Evolutionary conservation across 371 early-diverging fungal species (phyloP).

Genomic region (Rhizopus delemar): DNA sequence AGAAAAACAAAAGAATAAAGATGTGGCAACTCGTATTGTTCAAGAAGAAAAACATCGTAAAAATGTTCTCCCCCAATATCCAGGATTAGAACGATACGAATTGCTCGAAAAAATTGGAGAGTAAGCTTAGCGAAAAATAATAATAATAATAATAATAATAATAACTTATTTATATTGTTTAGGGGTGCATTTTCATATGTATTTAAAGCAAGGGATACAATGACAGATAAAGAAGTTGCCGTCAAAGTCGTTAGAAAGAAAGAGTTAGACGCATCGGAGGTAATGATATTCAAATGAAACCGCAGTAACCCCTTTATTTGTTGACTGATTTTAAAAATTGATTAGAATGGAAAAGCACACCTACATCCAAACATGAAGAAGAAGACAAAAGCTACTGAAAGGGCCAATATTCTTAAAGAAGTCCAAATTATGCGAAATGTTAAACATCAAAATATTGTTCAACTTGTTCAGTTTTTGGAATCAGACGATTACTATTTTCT

Average conservation of each 20-base stretch:
- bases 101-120: constrained; percentile 69
- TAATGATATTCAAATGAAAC: constrained; percentile 16
- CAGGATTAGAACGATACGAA: constrained; percentile 61
- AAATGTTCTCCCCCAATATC: constrained; percentile 35
- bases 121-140: constrained; percentile 43
- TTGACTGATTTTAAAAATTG: too few relatives aligned
- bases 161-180: not conserved
- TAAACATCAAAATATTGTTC: constrained; percentile 79
- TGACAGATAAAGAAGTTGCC: constrained; percentile 68
- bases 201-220: constrained; percentile 64
- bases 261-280: constrained; percentile 60
- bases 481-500: constrained; percentile 70
- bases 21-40: constrained; percentile 23
- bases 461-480: constrained; percentile 70
- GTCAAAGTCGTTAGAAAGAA: constrained; percentile 77
- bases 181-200: constrained; percentile 84
- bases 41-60: constrained; percentile 29
- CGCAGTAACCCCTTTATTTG: constrained; percentile 1
- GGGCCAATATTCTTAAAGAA: constrained; percentile 84
- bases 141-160: too few relatives aligned
- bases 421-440: constrained; percentile 83
- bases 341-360: constrained; percentile 31
- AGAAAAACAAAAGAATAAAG: constrained; percentile 26
- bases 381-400: constrained; percentile 45
- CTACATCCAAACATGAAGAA: constrained; percentile 48